Evolutionary conservation across 441 rosid species (phyloP).

Genomic region (Raphanus hybrid): DNA sequence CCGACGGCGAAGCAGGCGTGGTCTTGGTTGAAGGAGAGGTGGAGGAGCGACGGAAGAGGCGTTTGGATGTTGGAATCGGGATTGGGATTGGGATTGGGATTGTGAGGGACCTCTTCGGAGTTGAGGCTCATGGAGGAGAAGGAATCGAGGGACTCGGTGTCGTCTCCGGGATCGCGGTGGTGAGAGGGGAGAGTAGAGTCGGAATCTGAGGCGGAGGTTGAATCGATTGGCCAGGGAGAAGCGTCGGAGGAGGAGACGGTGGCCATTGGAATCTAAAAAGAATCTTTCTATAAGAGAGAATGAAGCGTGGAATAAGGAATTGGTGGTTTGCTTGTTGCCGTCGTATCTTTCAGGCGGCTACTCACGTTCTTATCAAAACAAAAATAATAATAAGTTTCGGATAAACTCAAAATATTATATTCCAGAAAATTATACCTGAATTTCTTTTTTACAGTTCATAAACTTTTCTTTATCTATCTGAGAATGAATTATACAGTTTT

Average conservation of each 20-base stretch:
- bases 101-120: slow-evolving; percentile 22
- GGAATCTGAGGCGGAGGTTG: slow-evolving; percentile 31
- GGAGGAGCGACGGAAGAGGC: slow-evolving; percentile 41
- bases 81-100: neutral
- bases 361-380: slow-evolving; percentile 12
- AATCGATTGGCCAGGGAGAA: slow-evolving; percentile 60
- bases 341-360: slow-evolving; percentile 39
- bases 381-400: neutral
- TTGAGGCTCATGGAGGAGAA: slow-evolving; percentile 51
- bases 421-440: neutral
- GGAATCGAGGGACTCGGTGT: slow-evolving; percentile 52
- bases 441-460: neutral
- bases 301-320: slow-evolving; percentile 9
- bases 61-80: slow-evolving; percentile 25
- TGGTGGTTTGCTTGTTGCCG: slow-evolving; percentile 43
- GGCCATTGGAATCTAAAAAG: slow-evolving; percentile 49
- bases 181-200: slow-evolving; percentile 28
- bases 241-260: slow-evolving; percentile 67
- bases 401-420: slow-evolving; percentile 15
- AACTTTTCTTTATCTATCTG: neutral
- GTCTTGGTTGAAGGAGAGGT: slow-evolving; percentile 61
- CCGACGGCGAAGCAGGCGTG: slow-evolving; percentile 86
- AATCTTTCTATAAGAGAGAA: neutral
- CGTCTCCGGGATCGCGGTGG: slow-evolving; percentile 42
- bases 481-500: neutral